Base-by-base conservation (phyloP, 768 basidiomycete genomes). In the Lentinula sp. region DNA sequence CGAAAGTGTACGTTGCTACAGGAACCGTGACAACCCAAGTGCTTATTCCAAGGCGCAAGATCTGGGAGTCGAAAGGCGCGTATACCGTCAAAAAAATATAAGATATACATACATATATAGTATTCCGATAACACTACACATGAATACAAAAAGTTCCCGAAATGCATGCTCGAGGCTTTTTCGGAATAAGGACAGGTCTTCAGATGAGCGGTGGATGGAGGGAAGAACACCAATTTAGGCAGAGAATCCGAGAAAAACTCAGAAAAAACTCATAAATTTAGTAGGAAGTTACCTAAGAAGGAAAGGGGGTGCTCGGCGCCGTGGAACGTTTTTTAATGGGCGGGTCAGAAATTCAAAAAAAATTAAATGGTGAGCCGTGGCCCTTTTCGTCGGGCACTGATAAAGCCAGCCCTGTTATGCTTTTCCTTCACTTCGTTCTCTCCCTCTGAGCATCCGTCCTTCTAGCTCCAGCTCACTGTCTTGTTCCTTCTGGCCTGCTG, bases 301-400 rank as follows among this genome's bases (percentile, higher is more conserved):
- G 71, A 53, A 69, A 69, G 71, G 69, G 66, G 69, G 68, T 66
- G 71, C 77, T 78, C 79, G 77, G 77, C 80, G 79, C 78, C 82
- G 85, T 81, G 86, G 86, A 86, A 88, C 86, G 86, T 88, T 48
- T 48, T 48, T 18, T 48, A 48, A 48, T 48, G 46, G 46, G 46
- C 46, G 46, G 46, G 46, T 48, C 46, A 48, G 20, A 20, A 28
- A 48, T 20, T 79, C 78, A 75, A 78, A 77, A 76, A 65, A 62
- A 59, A 61, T 62, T 67, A 66, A 67, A 64, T 64, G 71, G 65
- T 18, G 74, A 79, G 78, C 76, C 78, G 77, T 78, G 77, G 79
- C 79, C 77, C 72, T 74, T 78, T 72, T 75, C 74, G 72, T 67
- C 68, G 75, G 72, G 76, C 72, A 71, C 72, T 77, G 77, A 74